Evolutionary conservation across 163 green algal genomes (phyloP).

Genomic region (Prototheca cutis): DNA sequence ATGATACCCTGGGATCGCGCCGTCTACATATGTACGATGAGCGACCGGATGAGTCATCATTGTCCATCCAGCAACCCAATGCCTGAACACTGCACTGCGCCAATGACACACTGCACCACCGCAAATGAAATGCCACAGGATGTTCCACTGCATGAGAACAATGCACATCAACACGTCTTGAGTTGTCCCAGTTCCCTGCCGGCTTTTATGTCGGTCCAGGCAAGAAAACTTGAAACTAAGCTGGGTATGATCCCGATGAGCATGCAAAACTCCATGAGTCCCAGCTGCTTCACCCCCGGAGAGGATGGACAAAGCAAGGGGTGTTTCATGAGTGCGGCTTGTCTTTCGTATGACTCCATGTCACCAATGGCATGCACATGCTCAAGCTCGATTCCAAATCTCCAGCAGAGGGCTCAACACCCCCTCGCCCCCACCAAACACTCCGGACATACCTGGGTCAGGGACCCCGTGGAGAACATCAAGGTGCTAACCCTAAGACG

Average conservation of each 20-base stretch:
- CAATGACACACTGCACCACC: too few species aligned
- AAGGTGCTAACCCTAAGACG: slow-evolving; percentile 42
- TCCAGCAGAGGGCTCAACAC: too few species aligned
- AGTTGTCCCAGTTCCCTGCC: slow-evolving; percentile 21
- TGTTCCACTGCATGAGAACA: neutral
- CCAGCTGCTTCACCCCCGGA: slow-evolving; percentile 3
- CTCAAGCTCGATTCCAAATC: too few species aligned
- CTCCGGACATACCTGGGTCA: slow-evolving; percentile 2
- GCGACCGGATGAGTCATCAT: too few species aligned
- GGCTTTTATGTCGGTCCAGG: slow-evolving; percentile 30
- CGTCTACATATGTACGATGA: too few species aligned
- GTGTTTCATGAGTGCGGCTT: neutral
- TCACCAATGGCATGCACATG: too few species aligned
- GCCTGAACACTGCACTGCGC: neutral
- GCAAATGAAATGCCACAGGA: too few species aligned
- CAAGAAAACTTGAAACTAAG: slow-evolving; percentile 43
- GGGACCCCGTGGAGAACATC: slow-evolving; percentile 33
- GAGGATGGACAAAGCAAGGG: neutral
- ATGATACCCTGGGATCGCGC: too few species aligned
- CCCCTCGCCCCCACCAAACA: too few species aligned
- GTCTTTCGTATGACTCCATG: too few species aligned
- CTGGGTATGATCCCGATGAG: slow-evolving; percentile 37
- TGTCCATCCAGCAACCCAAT: too few species aligned
- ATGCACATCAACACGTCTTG: slow-evolving; percentile 3
- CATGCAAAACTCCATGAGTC: slow-evolving; percentile 28